Evolutionary conservation across 169 alveolate species (phyloP), one percentile per base, ranked within the genome.

Genomic region (Babesia sp.): DNA sequence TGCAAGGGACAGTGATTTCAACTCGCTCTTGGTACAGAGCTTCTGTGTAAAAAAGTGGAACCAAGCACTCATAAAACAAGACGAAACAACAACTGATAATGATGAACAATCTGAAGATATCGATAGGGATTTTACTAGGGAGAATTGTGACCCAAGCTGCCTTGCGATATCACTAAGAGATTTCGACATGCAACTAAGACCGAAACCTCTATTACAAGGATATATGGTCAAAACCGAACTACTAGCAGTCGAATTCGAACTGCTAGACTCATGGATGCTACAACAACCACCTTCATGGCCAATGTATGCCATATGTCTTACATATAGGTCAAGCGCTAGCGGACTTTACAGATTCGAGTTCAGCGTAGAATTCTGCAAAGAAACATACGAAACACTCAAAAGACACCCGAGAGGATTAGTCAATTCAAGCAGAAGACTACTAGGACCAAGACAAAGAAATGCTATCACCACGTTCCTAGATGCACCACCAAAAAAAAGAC

Each of bases 341-440:
- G 87, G 87, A 2, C 70, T 79, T 39, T 41, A 66, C 70, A 39
- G 84, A 22, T 31, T 36, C 29, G 87, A 79, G 36, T 79, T 39
- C 54, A 44, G 57, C 45, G 70, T 81, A n/a, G 60, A 68, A 37
- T 50, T 66, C 22, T 79, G 87, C 71, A 41, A 41, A 18, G 73
- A 51, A 7, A 76, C 59, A 1, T 79, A 58, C 33, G 26, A 39
- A 2, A 58, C 29, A 20, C 36, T 79, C 36, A 60, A 44, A 29
- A 56, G 71, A 67, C 56, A 29, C 39, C 87, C 87, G 6, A 69
- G 87, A 20, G 87, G 83, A 20, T 71, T 79, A n/a, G 72, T 79
- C 7, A 79, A 79, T 48, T 79, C 87, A 26, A 66, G 81, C 42
- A 42, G 78, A 44, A 26, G 74, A 20, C 58, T 79, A n/a, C 71